phyloP scores from a whole-genome alignment of 208 protist species.

The Leptomonas seymouri region DNA sequence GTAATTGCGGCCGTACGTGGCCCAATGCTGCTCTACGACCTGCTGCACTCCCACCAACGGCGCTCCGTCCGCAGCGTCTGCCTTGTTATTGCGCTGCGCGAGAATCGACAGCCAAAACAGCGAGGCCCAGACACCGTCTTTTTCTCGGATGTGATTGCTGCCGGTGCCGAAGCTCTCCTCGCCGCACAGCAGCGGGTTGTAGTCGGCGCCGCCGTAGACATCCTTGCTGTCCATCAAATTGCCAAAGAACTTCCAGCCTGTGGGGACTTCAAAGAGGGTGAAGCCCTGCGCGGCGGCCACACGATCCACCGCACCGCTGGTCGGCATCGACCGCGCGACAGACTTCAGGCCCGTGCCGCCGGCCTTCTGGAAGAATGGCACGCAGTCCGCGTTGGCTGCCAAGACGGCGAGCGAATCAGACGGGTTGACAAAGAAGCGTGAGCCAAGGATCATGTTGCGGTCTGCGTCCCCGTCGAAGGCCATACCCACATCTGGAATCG shows the following conservation, averaged over 20 bases:
- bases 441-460: constrained; percentile 98
- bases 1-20: constrained; percentile 96
- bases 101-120: constrained; percentile 97
- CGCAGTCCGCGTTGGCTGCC: constrained; percentile 89
- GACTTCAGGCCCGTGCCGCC: constrained; percentile 65
- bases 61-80: constrained; percentile 22
- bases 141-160: constrained; percentile 98
- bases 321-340: constrained; percentile 97
- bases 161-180: constrained; percentile 99
- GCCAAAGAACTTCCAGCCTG: constrained; percentile 99
- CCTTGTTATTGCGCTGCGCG: constrained; percentile 55
- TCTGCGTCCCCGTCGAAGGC: constrained; percentile 98
- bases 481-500: constrained; percentile 92
- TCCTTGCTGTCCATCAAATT: constrained; percentile 97
- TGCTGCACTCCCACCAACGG: constrained; percentile 86
- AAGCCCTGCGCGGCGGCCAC: constrained; percentile 80
- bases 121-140: constrained; percentile 98
- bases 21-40: constrained; percentile 95
- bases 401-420: constrained; percentile 98
- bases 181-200: constrained; percentile 95
- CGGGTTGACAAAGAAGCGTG: constrained; percentile 97
- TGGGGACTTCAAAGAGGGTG: constrained; percentile 93
- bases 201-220: constrained; percentile 60
- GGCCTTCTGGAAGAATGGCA: constrained; percentile 91
- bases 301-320: constrained; percentile 91